Evolutionary conservation across 345 rosid genomes (phyloP).

Genomic region (Brassica cretica): DNA sequence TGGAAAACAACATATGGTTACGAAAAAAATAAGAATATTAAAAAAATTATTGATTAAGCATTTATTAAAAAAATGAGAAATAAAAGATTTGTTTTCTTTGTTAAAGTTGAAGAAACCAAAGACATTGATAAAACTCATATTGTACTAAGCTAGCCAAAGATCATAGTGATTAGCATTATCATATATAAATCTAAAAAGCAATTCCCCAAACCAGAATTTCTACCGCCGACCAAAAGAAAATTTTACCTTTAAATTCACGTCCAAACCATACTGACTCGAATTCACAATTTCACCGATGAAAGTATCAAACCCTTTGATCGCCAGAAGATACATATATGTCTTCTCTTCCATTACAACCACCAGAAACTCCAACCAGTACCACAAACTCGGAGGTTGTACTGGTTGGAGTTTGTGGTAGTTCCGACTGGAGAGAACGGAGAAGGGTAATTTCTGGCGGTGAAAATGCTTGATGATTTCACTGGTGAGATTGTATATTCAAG

Average conservation of each 20-base stretch:
- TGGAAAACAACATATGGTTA: too few relatives aligned
- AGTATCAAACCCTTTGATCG: background rate
- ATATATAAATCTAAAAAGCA: background rate
- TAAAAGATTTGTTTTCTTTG: background rate
- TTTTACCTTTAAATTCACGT: too few relatives aligned
- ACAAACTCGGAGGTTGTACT: constrained; percentile 8
- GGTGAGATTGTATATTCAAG: constrained; percentile 66
- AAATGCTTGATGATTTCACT: constrained; percentile 41
- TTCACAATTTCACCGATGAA: background rate
- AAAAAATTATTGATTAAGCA: too few relatives aligned
- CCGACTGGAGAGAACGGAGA: constrained; percentile 45
- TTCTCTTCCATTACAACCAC: background rate
- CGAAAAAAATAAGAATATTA: too few relatives aligned
- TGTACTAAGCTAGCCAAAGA: background rate
- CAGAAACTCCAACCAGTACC: background rate
- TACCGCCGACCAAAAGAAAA: background rate
- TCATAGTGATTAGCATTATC: background rate
- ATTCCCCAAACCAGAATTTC: background rate
- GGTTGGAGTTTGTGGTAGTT: constrained; percentile 56
- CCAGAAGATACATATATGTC: background rate
- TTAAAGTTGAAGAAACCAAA: background rate
- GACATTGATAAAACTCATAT: background rate
- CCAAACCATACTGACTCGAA: too few relatives aligned
- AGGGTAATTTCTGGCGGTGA: constrained; percentile 42
- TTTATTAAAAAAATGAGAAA: background rate